Conservation (phyloP, 169 alveolate genomes). For the Cryptosporidium tyzzeri region DNA sequence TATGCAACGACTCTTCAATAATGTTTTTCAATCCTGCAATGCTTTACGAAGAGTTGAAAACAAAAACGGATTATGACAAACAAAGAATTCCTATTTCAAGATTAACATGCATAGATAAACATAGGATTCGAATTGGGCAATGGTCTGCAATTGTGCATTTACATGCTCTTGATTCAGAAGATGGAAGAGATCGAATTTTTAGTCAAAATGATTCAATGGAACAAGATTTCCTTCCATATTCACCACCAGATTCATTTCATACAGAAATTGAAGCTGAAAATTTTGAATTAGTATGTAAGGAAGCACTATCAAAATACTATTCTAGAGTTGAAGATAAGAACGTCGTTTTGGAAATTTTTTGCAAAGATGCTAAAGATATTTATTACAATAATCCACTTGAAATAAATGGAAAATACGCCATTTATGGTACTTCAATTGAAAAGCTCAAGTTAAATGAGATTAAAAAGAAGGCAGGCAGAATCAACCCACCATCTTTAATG, state of each 20-base stretch:
- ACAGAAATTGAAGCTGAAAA: slow-evolving; percentile 51
- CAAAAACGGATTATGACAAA: slow-evolving; percentile 23
- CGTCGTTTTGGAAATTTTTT: slow-evolving; percentile 26
- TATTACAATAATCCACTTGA: slow-evolving; percentile 51
- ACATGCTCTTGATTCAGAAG: slow-evolving; percentile 72
- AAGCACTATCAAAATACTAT: neutral
- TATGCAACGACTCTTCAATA: slow-evolving; percentile 41
- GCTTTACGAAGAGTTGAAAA: slow-evolving; percentile 55
- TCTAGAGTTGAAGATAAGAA: slow-evolving; percentile 43
- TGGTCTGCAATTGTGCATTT: slow-evolving; percentile 73
- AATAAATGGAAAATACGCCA: slow-evolving; percentile 12
- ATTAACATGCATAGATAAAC: slow-evolving; percentile 53
- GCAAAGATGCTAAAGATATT: slow-evolving; percentile 56
- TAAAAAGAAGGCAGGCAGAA: slow-evolving; percentile 36
- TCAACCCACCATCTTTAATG: slow-evolving; percentile 44
- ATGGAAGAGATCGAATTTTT: slow-evolving; percentile 65
- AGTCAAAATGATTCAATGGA: neutral
- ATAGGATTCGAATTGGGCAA: slow-evolving; percentile 63
- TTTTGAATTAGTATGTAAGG: slow-evolving; percentile 29
- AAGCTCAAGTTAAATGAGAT: slow-evolving; percentile 13
- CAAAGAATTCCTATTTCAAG: slow-evolving; percentile 59
- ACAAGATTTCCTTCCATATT: slow-evolving; percentile 43
- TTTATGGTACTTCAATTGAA: slow-evolving; percentile 32
- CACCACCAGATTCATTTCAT: slow-evolving; percentile 43
- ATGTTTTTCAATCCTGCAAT: slow-evolving; percentile 70